phyloP scores from a whole-genome alignment of 768 basidiomycete genomes.

The Sporobolomyces roseus region DNA sequence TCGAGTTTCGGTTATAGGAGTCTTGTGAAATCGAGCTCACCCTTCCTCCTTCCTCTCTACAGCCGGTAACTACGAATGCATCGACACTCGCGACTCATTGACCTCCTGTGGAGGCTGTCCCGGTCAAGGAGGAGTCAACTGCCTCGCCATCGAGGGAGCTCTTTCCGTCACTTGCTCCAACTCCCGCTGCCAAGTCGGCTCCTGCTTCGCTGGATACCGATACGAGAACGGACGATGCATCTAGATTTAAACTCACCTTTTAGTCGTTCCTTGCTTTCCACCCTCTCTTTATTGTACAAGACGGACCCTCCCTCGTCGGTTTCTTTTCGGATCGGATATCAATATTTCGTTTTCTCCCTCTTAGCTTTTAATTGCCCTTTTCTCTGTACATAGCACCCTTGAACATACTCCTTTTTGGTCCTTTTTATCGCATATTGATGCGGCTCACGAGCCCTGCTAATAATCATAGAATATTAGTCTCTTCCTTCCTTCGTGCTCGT shows the following conservation, averaged over 20 bases:
- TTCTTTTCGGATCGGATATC: not conserved
- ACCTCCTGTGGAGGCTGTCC: slow-evolving; percentile 21
- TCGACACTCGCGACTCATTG: slow-evolving; percentile 22
- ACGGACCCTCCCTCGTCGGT: not conserved
- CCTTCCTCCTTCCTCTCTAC: not conserved
- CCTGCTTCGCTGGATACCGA: not conserved
- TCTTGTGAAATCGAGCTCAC: too few relatives aligned
- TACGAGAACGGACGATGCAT: not conserved
- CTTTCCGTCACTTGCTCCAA: slow-evolving; percentile 19
- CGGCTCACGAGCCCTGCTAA: too few relatives aligned
- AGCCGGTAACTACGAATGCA: slow-evolving; percentile 26
- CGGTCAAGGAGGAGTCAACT: slow-evolving; percentile 17
- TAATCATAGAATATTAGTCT: too few relatives aligned
- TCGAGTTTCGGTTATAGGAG: too few relatives aligned
- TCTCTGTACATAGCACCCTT: slow-evolving; percentile 6
- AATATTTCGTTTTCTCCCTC: not conserved
- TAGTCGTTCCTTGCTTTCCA: not conserved
- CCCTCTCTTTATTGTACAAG: too few relatives aligned
- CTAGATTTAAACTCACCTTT: not conserved
- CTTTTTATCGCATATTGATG: too few relatives aligned
- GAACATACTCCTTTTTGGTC: not conserved
- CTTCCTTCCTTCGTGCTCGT: too few relatives aligned
- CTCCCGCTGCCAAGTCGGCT: slow-evolving; percentile 11
- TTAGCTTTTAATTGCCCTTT: not conserved
- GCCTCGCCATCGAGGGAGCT: slow-evolving; percentile 29